Evolutionary conservation across 2,329 filamentous ascomycete genomes (phyloP).

Genomic region (Diaporthe eres): DNA sequence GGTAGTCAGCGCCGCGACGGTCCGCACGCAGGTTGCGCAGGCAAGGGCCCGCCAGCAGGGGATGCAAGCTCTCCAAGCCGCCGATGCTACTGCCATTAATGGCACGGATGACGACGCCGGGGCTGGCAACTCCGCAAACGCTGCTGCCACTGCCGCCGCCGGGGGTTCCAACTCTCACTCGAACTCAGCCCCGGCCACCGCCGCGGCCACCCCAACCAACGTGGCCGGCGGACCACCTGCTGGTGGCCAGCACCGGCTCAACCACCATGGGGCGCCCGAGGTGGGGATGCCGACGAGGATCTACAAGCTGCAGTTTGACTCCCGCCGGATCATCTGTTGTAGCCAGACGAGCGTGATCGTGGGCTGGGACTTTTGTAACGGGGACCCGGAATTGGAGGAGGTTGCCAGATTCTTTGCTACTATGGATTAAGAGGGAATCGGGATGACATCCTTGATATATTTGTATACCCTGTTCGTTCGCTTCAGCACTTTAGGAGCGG

Average conservation of each 20-base stretch:
- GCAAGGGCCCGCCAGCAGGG: slow-evolving; percentile 47
- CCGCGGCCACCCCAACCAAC: background rate
- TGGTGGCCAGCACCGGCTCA: slow-evolving; percentile 48
- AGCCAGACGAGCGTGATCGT: slow-evolving; percentile 93
- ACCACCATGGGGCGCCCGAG: slow-evolving; percentile 62
- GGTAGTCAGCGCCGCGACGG: slow-evolving; percentile 62
- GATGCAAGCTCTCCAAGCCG: slow-evolving; percentile 44
- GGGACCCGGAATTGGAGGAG: slow-evolving; percentile 83
- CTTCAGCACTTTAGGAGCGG: background rate
- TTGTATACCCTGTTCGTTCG: background rate
- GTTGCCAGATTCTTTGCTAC: slow-evolving; percentile 83
- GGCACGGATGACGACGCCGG: slow-evolving; percentile 34
- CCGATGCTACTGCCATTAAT: slow-evolving; percentile 32
- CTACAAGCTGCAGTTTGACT: slow-evolving; percentile 98
- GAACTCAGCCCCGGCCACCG: slow-evolving; percentile 24
- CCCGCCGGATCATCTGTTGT: slow-evolving; percentile 92
- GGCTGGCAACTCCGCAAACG: slow-evolving; percentile 2
- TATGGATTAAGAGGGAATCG: slow-evolving; percentile 60
- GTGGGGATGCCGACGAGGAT: slow-evolving; percentile 72
- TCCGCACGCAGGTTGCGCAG: slow-evolving; percentile 62
- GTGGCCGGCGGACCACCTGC: slow-evolving; percentile 36
- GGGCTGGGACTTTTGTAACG: slow-evolving; percentile 97
- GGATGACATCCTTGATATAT: background rate
- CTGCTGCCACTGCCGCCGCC: slow-evolving; percentile 30
- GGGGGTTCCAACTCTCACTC: background rate